Evolutionary conservation across 768 basidiomycete genomes (phyloP), one percentile per base, ranked within the genome.

Genomic region (Lactifluus hygrophoroides): DNA sequence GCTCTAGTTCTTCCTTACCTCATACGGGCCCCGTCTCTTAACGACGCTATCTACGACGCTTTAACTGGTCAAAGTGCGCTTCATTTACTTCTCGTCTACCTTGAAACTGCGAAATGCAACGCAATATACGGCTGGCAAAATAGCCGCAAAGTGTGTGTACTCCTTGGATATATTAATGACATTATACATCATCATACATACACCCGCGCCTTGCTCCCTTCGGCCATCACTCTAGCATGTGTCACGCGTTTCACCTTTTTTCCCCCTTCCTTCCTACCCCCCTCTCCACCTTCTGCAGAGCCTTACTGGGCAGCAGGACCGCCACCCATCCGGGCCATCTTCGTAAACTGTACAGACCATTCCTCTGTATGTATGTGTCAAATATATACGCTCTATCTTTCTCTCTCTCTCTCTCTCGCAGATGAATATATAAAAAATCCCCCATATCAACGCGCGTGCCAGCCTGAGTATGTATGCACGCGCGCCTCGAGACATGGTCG

Each of bases 351-450:
- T 59, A 62, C 34, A 50, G 57, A 34, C 52, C 48, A 44, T 34
- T 21, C 27, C 45, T 50, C 46, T 60, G 58, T 60, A 55, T 60
- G 58, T 59, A 32, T 59, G 42, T 55, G 58, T 37, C 35, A 34
- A 55, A 55, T 50, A 37, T 42, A 38, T 9, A 14, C 53, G n/a
- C 54, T 40, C 54, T 25, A 21, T 14, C 51, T 48, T 37, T 35
- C 14, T 32, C 10, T 32, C 3, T 16, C 11, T 35, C 35, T 38
- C 16, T 46, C 19, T 17, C 45, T 16, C 34, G 32, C 38, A 21
- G 21, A 16, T 3, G 1, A 17, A 42, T 21, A 19, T 17, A 43
- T 43, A 21, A 43, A 5, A 5, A 32, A n/a, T n/a, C n/a, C n/a
- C n/a, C n/a, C n/a, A n/a, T n/a, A n/a, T n/a, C n/a, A n/a, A n/a